A percentile compares a stretch with the other conserved stretches of the same genome.
Conservation (phyloP, 73 alveolate genomes). For the Paramecium biaurelia region DNA sequence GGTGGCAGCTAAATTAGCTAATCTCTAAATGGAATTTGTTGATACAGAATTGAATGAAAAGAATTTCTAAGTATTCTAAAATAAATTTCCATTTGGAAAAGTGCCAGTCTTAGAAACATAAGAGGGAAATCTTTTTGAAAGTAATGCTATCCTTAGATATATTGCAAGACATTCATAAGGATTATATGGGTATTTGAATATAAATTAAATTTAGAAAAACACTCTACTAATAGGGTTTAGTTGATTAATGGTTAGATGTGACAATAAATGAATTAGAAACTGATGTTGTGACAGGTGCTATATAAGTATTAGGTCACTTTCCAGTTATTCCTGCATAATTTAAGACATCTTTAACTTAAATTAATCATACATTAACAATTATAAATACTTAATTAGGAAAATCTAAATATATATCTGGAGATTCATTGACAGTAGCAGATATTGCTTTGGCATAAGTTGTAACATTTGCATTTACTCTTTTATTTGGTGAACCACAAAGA, state of each 20-base stretch:
- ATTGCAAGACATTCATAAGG: background rate
- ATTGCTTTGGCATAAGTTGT: conserved; percentile 75
- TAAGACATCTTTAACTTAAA: conserved; percentile 46
- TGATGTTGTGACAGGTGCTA: conserved; percentile 62
- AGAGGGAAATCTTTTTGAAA: background rate
- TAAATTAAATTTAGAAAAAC: conserved; percentile 42
- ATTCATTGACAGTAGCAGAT: conserved; percentile 92
- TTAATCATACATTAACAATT: conserved; percentile 65
- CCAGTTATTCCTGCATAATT: conserved; percentile 67
- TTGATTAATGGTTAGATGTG: conserved; percentile 79
- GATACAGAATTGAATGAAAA: background rate
- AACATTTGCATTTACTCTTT: conserved; percentile 72
- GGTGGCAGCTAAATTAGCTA: background rate
- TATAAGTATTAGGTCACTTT: conserved; percentile 78
- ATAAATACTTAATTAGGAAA: conserved; percentile 74
- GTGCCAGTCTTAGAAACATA: background rate
- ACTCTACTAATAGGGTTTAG: conserved; percentile 58
- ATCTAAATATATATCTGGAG: conserved; percentile 81
- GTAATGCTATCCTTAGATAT: background rate
- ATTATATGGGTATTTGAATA: conserved; percentile 24
- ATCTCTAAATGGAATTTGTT: background rate
- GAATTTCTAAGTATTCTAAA: background rate
- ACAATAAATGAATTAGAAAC: conserved; percentile 68
- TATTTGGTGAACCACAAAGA: conserved; percentile 78
- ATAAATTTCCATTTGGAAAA: background rate